Evolutionary conservation across 768 basidiomycete genomes (phyloP), one percentile per base, ranked within the genome.

Genomic region (Hemileccinum impolitum): DNA sequence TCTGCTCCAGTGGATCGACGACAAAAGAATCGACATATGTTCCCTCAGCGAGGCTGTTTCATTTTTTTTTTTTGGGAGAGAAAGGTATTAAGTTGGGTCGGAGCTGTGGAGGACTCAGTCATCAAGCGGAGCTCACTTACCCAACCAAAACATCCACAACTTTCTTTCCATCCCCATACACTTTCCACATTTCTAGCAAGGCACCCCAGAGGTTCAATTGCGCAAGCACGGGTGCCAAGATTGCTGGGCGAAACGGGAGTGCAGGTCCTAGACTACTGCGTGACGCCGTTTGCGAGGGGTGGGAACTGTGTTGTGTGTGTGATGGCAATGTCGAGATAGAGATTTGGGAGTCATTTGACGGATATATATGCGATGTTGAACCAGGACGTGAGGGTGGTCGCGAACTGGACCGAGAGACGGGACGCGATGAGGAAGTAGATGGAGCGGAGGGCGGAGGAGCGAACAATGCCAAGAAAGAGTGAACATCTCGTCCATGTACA

Each of bases 181-280:
- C 41, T 30, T 59, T 61, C 64, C 64, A 65, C 59, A 65, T 58
- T 50, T 65, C 64, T 23, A 65, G 26, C 34, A 62, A 52, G 11
- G n/a, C 50, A 7, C 59, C 52, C 64, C 61, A 65, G 35, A 61
- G 54, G 8, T 46, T 43, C 45, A 62, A 38, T 12, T 39, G 32
- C 14, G 51, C 51, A 6, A 65, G 53, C 2, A 55, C 57, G 1
- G 64, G 56, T 11, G 55, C 59, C 13, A 65, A 26, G 30, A 56
- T 44, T 18, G 35, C 43, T 1, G 57, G 52, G 14, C 48, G 57
- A 38, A 66, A 41, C 8, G 63, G 53, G 6, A 65, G 39, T 5
- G 38, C 42, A 25, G 55, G 39, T 14, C 18, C 32, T 15, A 18
- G 23, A n/a, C 19, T 18, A 26, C 17, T 28, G 7, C 28, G 6